Evolutionary conservation across 805 yeast genomes (phyloP).

Genomic region (Cyberlindnera meyerae): DNA sequence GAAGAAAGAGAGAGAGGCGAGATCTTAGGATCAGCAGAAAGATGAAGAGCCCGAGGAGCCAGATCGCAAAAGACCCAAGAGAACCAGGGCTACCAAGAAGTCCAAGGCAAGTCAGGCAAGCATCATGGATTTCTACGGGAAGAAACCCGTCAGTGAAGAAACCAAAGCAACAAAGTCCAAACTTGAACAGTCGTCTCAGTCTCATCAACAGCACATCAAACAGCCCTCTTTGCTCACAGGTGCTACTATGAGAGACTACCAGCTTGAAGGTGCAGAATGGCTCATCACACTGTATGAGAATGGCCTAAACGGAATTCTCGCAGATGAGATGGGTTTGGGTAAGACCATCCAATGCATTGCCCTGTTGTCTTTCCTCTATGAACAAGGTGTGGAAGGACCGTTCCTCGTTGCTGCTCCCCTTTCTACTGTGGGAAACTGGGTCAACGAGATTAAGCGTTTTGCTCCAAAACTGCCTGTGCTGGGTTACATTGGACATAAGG

Average conservation of each 20-base stretch:
- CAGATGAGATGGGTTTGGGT: conserved; percentile 98
- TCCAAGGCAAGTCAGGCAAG: conserved; percentile 8
- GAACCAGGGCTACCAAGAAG: too few relatives aligned
- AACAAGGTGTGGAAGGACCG: conserved; percentile 75
- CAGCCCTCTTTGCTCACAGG: conserved; percentile 55
- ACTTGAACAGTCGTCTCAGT: conserved; percentile 10
- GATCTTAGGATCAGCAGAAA: conserved; percentile 5
- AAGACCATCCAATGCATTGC: conserved; percentile 89
- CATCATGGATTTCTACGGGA: conserved; percentile 23
- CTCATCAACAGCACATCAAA: conserved; percentile 18
- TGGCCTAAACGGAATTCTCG: conserved; percentile 90
- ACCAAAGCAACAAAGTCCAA: conserved; percentile 23
- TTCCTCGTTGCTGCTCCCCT: conserved; percentile 76
- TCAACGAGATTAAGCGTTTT: conserved; percentile 61
- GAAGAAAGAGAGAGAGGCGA: conserved; percentile 23
- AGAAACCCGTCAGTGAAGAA: conserved; percentile 14
- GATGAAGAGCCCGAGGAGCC: conserved; percentile 18
- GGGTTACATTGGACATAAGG: conserved; percentile 61
- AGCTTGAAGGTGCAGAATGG: conserved; percentile 90
- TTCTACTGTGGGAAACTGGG: conserved; percentile 86
- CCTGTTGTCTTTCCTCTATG: conserved; percentile 67
- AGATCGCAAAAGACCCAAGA: conserved; percentile 17
- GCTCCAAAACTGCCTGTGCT: conserved; percentile 65
- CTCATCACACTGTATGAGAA: conserved; percentile 81
- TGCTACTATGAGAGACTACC: conserved; percentile 74